Evolutionary conservation across 768 basidiomycete species (phyloP).

Genomic region (Gelatoporia subvermispora): DNA sequence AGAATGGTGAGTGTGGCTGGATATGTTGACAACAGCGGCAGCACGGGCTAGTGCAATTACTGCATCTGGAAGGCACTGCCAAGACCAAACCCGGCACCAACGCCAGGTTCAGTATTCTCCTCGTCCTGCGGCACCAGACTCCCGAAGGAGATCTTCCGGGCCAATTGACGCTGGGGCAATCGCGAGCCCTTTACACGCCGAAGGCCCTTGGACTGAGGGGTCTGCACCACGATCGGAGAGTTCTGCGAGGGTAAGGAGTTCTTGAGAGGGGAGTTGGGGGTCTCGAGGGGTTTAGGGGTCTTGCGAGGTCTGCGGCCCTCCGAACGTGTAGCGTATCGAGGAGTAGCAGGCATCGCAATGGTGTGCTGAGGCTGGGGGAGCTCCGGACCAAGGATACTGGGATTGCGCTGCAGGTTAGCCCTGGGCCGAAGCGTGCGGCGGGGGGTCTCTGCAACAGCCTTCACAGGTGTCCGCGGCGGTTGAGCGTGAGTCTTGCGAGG

Average conservation of each 20-base stretch:
- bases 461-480: slow-evolving; percentile 15
- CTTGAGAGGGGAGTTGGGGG: background rate
- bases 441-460: slow-evolving; percentile 4
- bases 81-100: slow-evolving; percentile 31
- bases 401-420: slow-evolving; percentile 51
- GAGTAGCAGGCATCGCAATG: slow-evolving; percentile 15
- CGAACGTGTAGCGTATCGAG: slow-evolving; percentile 4
- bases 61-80: slow-evolving; percentile 73
- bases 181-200: slow-evolving; percentile 40
- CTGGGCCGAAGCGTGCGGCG: slow-evolving; percentile 22
- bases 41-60: slow-evolving; percentile 24
- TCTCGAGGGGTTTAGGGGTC: background rate
- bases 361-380: slow-evolving; percentile 40
- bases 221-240: background rate
- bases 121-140: slow-evolving; percentile 38
- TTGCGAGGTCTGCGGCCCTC: background rate
- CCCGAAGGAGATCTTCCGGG: slow-evolving; percentile 63
- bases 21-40: slow-evolving; percentile 1
- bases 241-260: background rate
- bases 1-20: background rate
- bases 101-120: slow-evolving; percentile 27
- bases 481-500: slow-evolving; percentile 16
- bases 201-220: slow-evolving; percentile 34
- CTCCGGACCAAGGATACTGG: slow-evolving; percentile 65
- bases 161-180: slow-evolving; percentile 35